These are phyloP conservation scores for Volvariella volvacea DNA, from an alignment of 1,284 basidiomycete species.

Conservation along the genomic window DNA sequence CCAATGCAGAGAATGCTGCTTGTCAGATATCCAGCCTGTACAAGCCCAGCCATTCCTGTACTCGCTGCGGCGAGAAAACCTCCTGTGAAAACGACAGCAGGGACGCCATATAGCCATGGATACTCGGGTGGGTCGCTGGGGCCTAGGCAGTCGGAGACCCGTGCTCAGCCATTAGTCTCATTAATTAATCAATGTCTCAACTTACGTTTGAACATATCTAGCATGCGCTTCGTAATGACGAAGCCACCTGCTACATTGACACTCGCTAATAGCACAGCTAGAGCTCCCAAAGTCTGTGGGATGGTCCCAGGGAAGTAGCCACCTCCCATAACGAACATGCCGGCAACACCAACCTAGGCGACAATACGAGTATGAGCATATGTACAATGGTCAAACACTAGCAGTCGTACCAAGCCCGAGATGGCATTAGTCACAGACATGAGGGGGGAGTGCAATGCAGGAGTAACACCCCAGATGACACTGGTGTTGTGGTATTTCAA, in stretches of 20 bases:
- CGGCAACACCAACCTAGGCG: conserved; percentile 66
- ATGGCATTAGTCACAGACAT: conserved; percentile 86
- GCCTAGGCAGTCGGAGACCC: conserved; percentile 28
- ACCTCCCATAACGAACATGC: conserved; percentile 84
- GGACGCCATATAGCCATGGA: conserved; percentile 72
- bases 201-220: conserved; percentile 84
- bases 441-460: conserved; percentile 75
- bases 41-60: conserved; percentile 78
- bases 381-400: background rate
- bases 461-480: conserved; percentile 82
- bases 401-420: conserved; percentile 49
- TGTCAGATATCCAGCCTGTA: conserved; percentile 78
- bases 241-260: conserved; percentile 84
- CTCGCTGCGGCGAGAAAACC: conserved; percentile 75
- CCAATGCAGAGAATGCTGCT: conserved; percentile 81
- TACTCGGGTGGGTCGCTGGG: conserved; percentile 82
- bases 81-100: conserved; percentile 73
- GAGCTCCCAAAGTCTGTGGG: conserved; percentile 70
- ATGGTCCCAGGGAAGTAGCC: conserved; percentile 76
- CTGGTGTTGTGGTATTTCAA: conserved; percentile 26
- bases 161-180: too few species aligned
- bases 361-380: background rate
- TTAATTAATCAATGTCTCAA: conserved; percentile 1
- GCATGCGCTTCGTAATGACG: conserved; percentile 80
- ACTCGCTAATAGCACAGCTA: conserved; percentile 76